A percentile compares a stretch with the other conserved stretches of the same genome.
phyloP scores from a whole-genome alignment of 495 filamentous ascomycete genomes.

The Neurospora sp. region DNA sequence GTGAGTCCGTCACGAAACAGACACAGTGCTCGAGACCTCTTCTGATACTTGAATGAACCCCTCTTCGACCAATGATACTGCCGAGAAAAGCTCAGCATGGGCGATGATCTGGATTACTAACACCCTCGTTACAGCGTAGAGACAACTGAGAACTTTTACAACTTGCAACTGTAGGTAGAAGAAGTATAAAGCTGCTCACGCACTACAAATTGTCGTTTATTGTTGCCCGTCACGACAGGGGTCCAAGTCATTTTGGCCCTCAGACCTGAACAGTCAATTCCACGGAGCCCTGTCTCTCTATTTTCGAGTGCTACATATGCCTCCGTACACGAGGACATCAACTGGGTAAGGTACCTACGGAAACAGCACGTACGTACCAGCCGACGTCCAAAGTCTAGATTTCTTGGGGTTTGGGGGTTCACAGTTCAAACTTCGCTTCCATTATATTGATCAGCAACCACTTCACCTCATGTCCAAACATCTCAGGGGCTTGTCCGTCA shows the following conservation, averaged over 20 bases:
- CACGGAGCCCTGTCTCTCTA: neutral
- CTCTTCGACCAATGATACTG: neutral
- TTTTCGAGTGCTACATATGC: neutral
- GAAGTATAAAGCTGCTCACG: neutral
- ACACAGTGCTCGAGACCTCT: neutral
- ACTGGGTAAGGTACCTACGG: neutral
- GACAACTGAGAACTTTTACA: neutral
- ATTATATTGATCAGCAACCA: neutral
- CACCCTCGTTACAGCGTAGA: neutral
- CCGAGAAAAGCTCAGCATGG: neutral
- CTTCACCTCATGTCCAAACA: neutral
- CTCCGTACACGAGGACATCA: neutral
- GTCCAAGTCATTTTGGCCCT: neutral
- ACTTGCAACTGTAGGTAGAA: neutral
- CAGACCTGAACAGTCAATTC: neutral
- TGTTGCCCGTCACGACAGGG: neutral
- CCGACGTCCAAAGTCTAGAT: neutral
- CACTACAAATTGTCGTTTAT: neutral
- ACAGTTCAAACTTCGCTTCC: neutral
- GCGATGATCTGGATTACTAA: neutral
- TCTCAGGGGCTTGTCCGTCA: neutral
- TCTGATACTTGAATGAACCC: neutral
- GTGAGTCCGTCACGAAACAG: neutral
- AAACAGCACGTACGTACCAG: neutral
- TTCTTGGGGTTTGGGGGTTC: neutral